Evolutionary conservation across 2,329 filamentous ascomycete genomes (phyloP), one percentile per base, ranked within the genome.

Genomic region (Ilyonectria destructans): DNA sequence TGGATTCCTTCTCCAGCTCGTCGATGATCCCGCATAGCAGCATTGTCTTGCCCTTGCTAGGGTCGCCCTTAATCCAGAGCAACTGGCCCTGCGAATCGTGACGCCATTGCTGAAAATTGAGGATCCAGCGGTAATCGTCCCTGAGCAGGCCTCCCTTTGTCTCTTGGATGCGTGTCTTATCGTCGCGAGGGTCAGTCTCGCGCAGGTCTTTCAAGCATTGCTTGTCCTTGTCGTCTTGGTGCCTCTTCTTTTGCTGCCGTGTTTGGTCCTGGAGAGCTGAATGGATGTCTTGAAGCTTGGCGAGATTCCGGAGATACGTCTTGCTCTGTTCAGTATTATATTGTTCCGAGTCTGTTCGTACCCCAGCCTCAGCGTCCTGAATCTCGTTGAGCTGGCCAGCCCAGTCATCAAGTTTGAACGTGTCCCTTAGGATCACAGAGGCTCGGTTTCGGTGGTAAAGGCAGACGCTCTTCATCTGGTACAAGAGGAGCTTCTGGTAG

Each of bases 321-420:
- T 65, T 70, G 29, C 33, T 54, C 17, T 62, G 15, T 40, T 72
- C 60, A 2, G 59, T 68, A 52, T 67, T 71, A 48, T 69, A 74
- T 46, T 70, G 60, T 12, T 61, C 51, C 4, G 51, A 31, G 29
- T 71, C 63, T 9, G 37, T 56, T 33, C 51, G 33, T 26, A 71
- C 45, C 26, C 49, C 58, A 49, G 54, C 64, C n/a, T n/a, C n/a
- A n/a, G n/a, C n/a, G n/a, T n/a, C n/a, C n/a, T n/a, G n/a, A n/a
- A n/a, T n/a, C n/a, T n/a, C n/a, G n/a, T n/a, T n/a, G n/a, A n/a
- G n/a, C n/a, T n/a, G n/a, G n/a, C n/a, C n/a, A n/a, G n/a, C n/a
- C n/a, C n/a, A n/a, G n/a, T n/a, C n/a, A n/a, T n/a, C n/a, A n/a
- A n/a, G n/a, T n/a, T n/a, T n/a, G n/a, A n/a, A 48, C n/a, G n/a